These are phyloP conservation scores for Ceratobasidium sp. DNA, from an alignment of 1,284 basidiomycete genomes.

Conservation along the genomic window DNA sequence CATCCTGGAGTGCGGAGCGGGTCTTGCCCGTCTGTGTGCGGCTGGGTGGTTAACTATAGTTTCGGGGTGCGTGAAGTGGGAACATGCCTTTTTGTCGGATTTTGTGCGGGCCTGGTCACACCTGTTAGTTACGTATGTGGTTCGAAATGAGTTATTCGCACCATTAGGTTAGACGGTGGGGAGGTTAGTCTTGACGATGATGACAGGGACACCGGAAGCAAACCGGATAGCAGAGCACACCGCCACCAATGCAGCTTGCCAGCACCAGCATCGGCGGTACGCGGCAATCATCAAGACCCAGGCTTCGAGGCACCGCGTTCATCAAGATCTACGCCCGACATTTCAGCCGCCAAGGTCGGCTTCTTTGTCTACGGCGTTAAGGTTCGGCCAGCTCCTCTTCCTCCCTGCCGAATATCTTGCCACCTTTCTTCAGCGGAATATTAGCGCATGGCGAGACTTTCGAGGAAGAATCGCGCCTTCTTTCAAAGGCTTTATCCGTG, in stretches of 20 bases:
- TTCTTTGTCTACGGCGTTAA: background rate
- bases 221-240: constrained; percentile 26
- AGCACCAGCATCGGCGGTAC: background rate
- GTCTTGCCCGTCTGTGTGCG: constrained; percentile 78
- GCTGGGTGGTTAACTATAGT: background rate
- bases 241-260: background rate
- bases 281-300: background rate
- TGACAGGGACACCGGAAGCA: constrained; percentile 38
- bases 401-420: background rate
- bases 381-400: background rate
- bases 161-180: constrained; percentile 39
- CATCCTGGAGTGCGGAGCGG: constrained; percentile 94
- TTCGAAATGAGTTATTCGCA: background rate
- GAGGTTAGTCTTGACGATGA: constrained; percentile 24
- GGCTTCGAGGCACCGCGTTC: constrained; percentile 6
- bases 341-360: constrained; percentile 2
- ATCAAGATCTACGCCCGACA: background rate
- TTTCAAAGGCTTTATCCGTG: no score
- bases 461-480: no score
- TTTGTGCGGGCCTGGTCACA: constrained; percentile 38
- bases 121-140: background rate
- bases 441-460: background rate
- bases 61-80: no score
- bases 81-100: constrained; percentile 43
- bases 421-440: background rate